phyloP scores from a whole-genome alignment of 805 yeast genomes.

The Ogataea parapolymorpha region DNA sequence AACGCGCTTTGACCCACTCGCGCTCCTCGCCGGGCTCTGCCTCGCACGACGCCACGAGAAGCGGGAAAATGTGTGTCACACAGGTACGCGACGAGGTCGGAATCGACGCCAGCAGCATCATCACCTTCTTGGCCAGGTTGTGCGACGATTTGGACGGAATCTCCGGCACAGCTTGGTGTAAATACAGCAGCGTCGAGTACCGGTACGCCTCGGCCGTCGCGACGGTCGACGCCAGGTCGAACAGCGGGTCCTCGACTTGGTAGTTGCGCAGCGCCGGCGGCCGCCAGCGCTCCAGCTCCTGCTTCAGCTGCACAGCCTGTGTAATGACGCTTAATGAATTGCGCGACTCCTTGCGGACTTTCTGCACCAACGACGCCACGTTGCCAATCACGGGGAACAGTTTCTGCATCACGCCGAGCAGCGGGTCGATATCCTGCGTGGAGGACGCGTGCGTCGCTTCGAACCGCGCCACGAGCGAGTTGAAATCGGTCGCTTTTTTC shows the following conservation, averaged over 20 bases:
- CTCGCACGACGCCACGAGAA: conserved; percentile 64
- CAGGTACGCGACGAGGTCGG: conserved; percentile 56
- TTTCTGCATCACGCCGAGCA: conserved; percentile 64
- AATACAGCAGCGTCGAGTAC: conserved; percentile 52
- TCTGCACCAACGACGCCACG: conserved; percentile 54
- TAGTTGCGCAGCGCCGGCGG: conserved; percentile 41
- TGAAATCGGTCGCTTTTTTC: conserved; percentile 18
- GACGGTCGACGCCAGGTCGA: conserved; percentile 58
- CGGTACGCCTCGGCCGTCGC: conserved; percentile 72
- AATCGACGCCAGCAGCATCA: conserved; percentile 58
- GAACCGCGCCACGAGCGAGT: conserved; percentile 38
- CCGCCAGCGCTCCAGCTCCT: conserved; percentile 53
- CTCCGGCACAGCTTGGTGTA: conserved; percentile 72
- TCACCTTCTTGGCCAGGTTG: conserved; percentile 55
- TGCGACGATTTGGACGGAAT: conserved; percentile 54
- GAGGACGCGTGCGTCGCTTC: conserved; percentile 34
- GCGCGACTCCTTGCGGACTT: conserved; percentile 38
- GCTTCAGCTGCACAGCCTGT: conserved; percentile 51
- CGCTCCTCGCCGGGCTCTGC: conserved; percentile 56
- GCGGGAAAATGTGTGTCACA: conserved; percentile 62
- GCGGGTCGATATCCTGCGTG: conserved; percentile 53
- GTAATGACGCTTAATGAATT: conserved; percentile 49
- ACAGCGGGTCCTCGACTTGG: conserved; percentile 41
- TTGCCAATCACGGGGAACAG: conserved; percentile 62
- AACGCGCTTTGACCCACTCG: conserved; percentile 56